Base-by-base conservation (phyloP, 1,284 basidiomycete genomes). In the Tetrapyrgos nigripes region DNA sequence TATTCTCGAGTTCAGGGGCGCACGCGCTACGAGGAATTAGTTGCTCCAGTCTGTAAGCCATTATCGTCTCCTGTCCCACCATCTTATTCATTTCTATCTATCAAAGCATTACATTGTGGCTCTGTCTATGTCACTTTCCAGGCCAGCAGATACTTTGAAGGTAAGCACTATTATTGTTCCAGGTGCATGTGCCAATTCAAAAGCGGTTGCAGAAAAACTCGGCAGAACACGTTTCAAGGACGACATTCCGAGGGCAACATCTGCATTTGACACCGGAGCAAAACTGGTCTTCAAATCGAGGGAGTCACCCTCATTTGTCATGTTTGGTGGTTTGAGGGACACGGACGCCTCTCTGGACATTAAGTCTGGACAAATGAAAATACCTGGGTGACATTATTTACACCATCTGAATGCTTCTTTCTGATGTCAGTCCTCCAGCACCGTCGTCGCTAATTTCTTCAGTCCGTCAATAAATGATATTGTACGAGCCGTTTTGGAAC, bases 101-200 rank as follows among this genome's bases (percentile, higher is more conserved):
- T n/a, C n/a, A n/a, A n/a, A n/a, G n/a, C n/a, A n/a, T n/a, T n/a
- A n/a, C n/a, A n/a, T n/a, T n/a, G n/a, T n/a, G 55, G 55, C 3
- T 57, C 55, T 2, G 43, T 45, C 6, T 51, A 35, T 46, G 55
- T 57, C 6, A 51, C 43, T 27, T 23, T 14, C 9, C 40, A 52
- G 40, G 55, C 53, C 24, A 17, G 49, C 14, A 27, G 13, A n/a
- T 48, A 23, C 21, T 37, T 55, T n/a, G 26, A n/a, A 19, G 43
- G 53, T 55, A 5, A 33, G 40, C n/a, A n/a, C 17, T 21, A 5
- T 48, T 4, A 10, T 47, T 35, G 46, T 24, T 24, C 43, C 43
- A n/a, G n/a, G 43, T 45, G 43, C 19, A 19, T 45, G n/a, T 24
- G 45, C 43, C 14, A 11, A 8, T 33, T n/a, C 6, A 23, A 27